Evolutionary conservation across 2,329 filamentous ascomycete genomes (phyloP), one percentile per base, ranked within the genome.

Genomic region (Fusarium verrucosum): DNA sequence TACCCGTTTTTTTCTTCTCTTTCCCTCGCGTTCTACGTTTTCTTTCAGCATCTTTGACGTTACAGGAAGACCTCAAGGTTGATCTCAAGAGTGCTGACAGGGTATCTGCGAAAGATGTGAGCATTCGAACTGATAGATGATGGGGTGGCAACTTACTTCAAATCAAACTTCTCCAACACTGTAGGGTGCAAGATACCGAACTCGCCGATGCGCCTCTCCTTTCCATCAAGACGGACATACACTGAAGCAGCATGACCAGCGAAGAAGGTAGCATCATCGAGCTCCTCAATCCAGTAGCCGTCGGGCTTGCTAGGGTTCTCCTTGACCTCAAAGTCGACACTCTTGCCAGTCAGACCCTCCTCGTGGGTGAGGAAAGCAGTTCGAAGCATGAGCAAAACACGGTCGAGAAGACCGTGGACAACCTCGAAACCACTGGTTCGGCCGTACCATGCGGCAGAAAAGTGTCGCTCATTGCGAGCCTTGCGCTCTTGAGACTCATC

Each of bases 361-460:
- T 94, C 92, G 58, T 86, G 84, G 4, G 88, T 90, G 57, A 95
- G 80, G 81, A 97, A 97, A 37, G 88, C 86, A 42, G 88, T 90
- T 74, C 90, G 90, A 61, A 99, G 86, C 94, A 98, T 98, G 61
- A 92, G 82, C 85, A 99, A 90, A 63, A 98, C 81, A 50, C 95
- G 89, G 78, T 99, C 95, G 38, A 99, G 82, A 67, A 99, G 84
- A 56, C 95, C 95, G 79, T 99, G 96, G 4, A 99, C 92, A 65
- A 96, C 83, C 80, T 99, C 95, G 77, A 99, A 99, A 37, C 96
- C 95, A 70, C 90, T 93, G 5, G 89, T 92, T 84, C 95, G 97
- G 74, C 94, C 94, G 79, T 94, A 97, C 86, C 91, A 97, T 2
- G 93, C 94, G 10, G 94, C 95, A n/a, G 92, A 92, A 76, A 97